Evolutionary conservation across 495 filamentous ascomycete genomes (phyloP), one percentile per base, ranked within the genome.

Genomic region (Xylaria palmicola): DNA sequence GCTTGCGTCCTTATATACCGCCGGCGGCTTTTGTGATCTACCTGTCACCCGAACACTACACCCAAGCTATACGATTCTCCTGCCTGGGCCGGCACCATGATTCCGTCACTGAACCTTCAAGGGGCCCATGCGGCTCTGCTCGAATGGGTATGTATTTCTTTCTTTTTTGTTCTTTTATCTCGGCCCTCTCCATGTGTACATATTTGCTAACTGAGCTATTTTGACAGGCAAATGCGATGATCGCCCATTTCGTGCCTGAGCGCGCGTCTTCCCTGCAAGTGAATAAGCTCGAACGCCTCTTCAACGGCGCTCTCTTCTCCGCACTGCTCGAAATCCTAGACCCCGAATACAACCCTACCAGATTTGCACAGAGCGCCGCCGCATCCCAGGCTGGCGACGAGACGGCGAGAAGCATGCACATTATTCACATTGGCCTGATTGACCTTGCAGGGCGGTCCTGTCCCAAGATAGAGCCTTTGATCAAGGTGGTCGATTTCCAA

Each of bases 231-330:
- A 64, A 72, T 47, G 59, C 62, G 20, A 72, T 72, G 67, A 56
- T 69, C 32, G 30, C 29, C 29, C 49, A 45, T 41, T 56, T 69
- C 29, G 45, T 56, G 6, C 67, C 69, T 50, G 39, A 55, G 9
- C 66, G 59, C 30, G 48, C 64, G 29, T 27, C 55, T 17, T 52
- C 66, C 9, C 71, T 44, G 70, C 85, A 51, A 47, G 62, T 37
- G 15, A 72, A 69, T 55, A 68, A 64, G 30, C 50, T 59, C 57
- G 82, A 83, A 58, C 86, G 92, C 65, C 79, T 96, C 67, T 86
- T 82, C 54, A 88, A 95, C 72, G 92, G 91, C 48, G 80, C 83
- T 51, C 81, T 90, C 27, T 81, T 96, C 65, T 77, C 77, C 54
- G 74, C 78, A 59, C 74, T 84, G 48, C 77, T 84, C 84, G 88